These are phyloP conservation scores for Hortaea sp. DNA, from an alignment of 2,329 filamentous ascomycete species.

Conservation along the genomic window DNA sequence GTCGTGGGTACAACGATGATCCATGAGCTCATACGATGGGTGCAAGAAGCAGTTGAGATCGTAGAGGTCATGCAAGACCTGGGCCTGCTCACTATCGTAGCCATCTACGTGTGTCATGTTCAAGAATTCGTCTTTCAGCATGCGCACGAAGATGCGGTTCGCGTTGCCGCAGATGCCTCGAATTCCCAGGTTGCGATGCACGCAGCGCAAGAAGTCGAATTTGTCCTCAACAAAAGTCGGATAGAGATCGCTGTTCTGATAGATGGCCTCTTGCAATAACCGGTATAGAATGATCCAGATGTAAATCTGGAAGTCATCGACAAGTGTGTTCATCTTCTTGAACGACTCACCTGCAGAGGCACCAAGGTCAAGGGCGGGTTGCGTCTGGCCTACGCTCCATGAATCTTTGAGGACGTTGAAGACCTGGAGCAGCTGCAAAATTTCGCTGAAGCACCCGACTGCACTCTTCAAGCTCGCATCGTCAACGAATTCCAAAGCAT, in stretches of 20 bases:
- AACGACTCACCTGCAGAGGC: conserved; percentile 23
- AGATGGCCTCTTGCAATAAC: conserved; percentile 63
- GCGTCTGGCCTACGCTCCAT: conserved; percentile 63
- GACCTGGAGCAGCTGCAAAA: conserved; percentile 67
- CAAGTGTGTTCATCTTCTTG: conserved; percentile 26
- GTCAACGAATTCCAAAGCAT: conserved; percentile 74
- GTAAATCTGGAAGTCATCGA: conserved; percentile 79
- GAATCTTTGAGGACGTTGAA: conserved; percentile 77
- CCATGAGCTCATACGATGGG: conserved; percentile 33
- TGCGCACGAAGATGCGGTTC: conserved; percentile 78
- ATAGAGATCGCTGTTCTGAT: conserved; percentile 56
- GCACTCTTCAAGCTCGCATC: conserved; percentile 66
- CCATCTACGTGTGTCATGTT: conserved; percentile 66
- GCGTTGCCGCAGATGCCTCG: conserved; percentile 77
- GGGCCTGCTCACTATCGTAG: conserved; percentile 77
- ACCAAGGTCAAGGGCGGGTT: conserved; percentile 49
- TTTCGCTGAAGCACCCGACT: conserved; percentile 58
- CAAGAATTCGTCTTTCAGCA: conserved; percentile 78
- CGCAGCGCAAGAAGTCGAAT: conserved; percentile 66
- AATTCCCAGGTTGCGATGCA: conserved; percentile 76
- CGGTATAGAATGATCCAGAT: conserved; percentile 83
- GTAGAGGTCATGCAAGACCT: conserved; percentile 75
- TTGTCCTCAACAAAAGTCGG: conserved; percentile 59
- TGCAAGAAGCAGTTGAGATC: conserved; percentile 54
- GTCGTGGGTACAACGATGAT: conserved; percentile 67